Evolutionary conservation across 1,139 yeast species (phyloP).

Genomic region (Candida buenavistaensis): DNA sequence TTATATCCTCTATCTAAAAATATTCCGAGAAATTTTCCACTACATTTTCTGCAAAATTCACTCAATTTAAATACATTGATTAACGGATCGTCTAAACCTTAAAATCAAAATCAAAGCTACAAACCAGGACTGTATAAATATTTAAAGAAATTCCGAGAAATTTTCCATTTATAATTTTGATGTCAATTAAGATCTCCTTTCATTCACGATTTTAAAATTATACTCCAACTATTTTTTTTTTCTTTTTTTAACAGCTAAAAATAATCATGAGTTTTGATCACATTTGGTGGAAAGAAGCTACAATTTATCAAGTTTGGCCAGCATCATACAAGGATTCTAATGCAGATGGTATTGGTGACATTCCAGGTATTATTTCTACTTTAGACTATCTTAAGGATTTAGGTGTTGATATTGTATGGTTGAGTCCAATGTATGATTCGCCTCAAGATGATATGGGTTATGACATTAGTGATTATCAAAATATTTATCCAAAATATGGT

Average conservation of each 20-base stretch:
- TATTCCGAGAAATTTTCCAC: too few species aligned
- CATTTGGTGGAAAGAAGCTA: slow-evolving; percentile 59
- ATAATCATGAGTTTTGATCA: slow-evolving; percentile 14
- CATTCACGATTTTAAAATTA: too few species aligned
- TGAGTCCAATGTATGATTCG: slow-evolving; percentile 58
- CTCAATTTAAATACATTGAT: too few species aligned
- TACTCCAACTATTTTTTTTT: too few species aligned
- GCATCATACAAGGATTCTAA: slow-evolving; percentile 58
- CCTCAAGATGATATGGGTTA: slow-evolving; percentile 68
- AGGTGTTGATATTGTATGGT: slow-evolving; percentile 57
- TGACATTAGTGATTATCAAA: slow-evolving; percentile 56
- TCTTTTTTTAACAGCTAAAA: neutral
- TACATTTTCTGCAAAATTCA: too few species aligned
- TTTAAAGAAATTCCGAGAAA: too few species aligned
- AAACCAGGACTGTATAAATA: too few species aligned
- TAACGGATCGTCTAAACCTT: too few species aligned
- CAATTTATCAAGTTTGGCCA: slow-evolving; percentile 60
- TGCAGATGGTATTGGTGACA: slow-evolving; percentile 59
- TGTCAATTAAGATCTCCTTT: too few species aligned
- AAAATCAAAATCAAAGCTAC: too few species aligned
- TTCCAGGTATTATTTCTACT: slow-evolving; percentile 52
- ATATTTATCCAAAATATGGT: slow-evolving; percentile 53
- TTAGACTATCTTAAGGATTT: slow-evolving; percentile 52
- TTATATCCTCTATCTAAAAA: too few species aligned
- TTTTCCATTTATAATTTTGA: too few species aligned